Evolutionary conservation across 495 filamentous ascomycete species (phyloP), one percentile per base, ranked within the genome.

Genomic region (Penicillium alfredii): DNA sequence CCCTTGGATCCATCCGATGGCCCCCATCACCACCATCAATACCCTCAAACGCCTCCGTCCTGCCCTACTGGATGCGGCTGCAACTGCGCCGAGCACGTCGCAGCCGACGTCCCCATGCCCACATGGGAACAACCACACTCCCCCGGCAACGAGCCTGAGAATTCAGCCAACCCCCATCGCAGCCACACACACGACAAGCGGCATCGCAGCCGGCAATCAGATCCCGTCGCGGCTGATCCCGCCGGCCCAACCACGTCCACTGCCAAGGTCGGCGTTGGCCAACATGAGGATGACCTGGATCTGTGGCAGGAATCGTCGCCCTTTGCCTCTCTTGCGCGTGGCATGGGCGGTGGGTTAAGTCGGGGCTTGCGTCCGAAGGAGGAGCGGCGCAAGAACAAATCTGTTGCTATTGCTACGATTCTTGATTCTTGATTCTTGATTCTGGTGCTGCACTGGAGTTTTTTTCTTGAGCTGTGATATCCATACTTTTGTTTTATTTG

Each of bases 1-100:
- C 6, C 40, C 36, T 3, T 29, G 40, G 25, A 33, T 23, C 20
- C 33, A 30, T 25, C 22, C 11, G 34, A 52, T 17, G 10, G 36
- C 1, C 23, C 36, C 17, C 20, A 35, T 25, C 31, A 40, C 9
- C n/a, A n/a, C 23, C 23, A 41, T 43, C 24, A 40, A 47, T 1
- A 42, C 46, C 6, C 47, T 53, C n/a, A n/a, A n/a, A n/a, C n/a
- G n/a, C n/a, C n/a, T 5, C 50, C 56, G 13, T 51, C 50, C 18
- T 76, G 72, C 40, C 61, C 69, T 3, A 64, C 54, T 3, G 70
- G 68, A 11, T 76, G 72, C 39, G 71, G 72, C 32, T 76, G 72
- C 24, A 61, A 48, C 36, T 76, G 72, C 56, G 58, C 66, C 9
- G 63, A 71, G 12, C 58, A 71, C 25, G 45, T 64, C 13, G 48